Evolutionary conservation across 2,329 filamentous ascomycete genomes (phyloP), one percentile per base, ranked within the genome.

Genomic region (Aureobasidium sp.): DNA sequence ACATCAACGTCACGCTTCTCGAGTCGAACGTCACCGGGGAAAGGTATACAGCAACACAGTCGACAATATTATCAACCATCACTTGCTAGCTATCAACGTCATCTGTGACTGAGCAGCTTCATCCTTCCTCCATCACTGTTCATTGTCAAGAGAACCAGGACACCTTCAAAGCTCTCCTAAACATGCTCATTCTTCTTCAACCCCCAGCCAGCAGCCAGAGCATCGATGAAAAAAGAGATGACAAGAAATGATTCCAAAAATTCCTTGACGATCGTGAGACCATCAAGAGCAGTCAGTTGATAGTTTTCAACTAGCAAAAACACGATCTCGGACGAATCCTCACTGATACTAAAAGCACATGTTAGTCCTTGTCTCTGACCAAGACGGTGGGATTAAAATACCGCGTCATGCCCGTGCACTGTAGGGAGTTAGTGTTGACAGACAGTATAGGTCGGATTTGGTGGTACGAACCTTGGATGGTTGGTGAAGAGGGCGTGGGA

Each of bases 291-390:
- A 81, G 87, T 90, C 87, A 88, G 69, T 70, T 84, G 81, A 80
- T 89, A 89, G 87, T 89, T 89, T 89, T 89, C 87, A 90, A 89
- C 87, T 89, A 90, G 88, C 88, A 90, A 90, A 89, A 90, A 90
- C 82, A 83, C 84, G 83, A 84, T 85, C 87, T 91, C 88, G 85
- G 88, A 90, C 86, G 83, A 86, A 87, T 90, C 88, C 85, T 91
- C 88, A 91, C 86, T 58, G 86, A 84, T 84, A 87, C 84, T 44
- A 14, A 12, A 12, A 44, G 5, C 39, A 25, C 41, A 44, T 44
- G 41, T 44, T 20, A 44, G 41, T 44, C 14, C 20, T 44, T 44
- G 20, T 12, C 14, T 15, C 3, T 11, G 4, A 22, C 12, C 12
- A 44, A 14, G 11, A n/a, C 4, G 20, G 41, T 4, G 41, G 25